Evolutionary conservation across 441 rosid species (phyloP), one percentile per base, ranked within the genome.

Genomic region (Omphalea diandra): DNA sequence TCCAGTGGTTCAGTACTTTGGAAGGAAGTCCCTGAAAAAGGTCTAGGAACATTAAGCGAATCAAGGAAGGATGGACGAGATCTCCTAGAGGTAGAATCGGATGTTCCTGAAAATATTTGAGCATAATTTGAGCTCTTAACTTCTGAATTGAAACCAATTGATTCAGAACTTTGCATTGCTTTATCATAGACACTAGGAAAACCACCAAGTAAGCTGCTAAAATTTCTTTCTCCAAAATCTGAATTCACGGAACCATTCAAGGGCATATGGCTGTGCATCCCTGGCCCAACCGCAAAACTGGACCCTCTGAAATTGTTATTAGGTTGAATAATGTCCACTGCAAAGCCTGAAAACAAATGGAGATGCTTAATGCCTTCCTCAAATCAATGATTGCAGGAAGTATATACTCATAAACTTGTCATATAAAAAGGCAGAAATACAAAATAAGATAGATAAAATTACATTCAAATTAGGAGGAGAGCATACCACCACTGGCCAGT

Each of bases 51-150:
- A 57, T 86, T 87, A 67, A 96, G 86, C 65, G 96, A 84, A 86
- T 93, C 98, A 65, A 93, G 93, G 77, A 93, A 91, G 53, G 99
- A 96, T 33, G 97, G 89, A 52, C 97, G 92, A 65, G 86, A 83
- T 84, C 83, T 91, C 81, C 84, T 71, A 71, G 82, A 78, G 70
- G 44, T 84, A 46, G 87, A 64, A 73, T 92, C 96, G 80, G 67
- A 84, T 73, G 78, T 46, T 60, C 81, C 79, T 20, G 80, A 59
- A 79, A 81, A n/a, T 70, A 50, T 68, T 8, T 87, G 68, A 2
- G 69, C 62, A n/a, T 75, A 58, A 75, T 78, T 72, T 14, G 80
- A 76, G 83, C 81, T 84, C 75, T 77, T 82, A 55, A 58, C 53
- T 76, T 83, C 79, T 43, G 82, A 84, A 74, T 63, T 44, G 53